Evolutionary conservation across 805 yeast species (phyloP), one percentile per base, ranked within the genome.

Genomic region (Yarrowia bubula): DNA sequence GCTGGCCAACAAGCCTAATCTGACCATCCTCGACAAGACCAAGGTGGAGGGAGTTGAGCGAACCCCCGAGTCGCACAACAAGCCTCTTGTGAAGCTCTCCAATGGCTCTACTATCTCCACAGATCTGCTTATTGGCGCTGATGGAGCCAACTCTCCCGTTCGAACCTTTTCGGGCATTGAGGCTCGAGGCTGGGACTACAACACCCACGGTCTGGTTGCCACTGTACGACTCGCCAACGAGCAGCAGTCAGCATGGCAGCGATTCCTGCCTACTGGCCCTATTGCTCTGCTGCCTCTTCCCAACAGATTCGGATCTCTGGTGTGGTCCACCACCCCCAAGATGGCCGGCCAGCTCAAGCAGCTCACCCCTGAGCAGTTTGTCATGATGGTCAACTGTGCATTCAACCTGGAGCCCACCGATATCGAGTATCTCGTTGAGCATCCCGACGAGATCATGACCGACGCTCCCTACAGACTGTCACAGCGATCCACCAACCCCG

Each of bases 61-160:
- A 42, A 65, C 74, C 0, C 38, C 38, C 8, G 53, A 43, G 15
- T 32, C 50, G 4, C 41, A 43, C 22, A 76, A 77, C 55, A 90
- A 97, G 96, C 98, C 98, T 0, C 72, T 85, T 8, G 86, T 93
- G 13, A 78, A 82, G 31, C 78, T 92, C 13, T 83, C 84, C 13
- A 83, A 83, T 68, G 98, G 97, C 0, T 82, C 83, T 13, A 68
- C 72, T 11, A 79, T 87, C 60, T 83, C 84, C 71, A 83, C 96
- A 0, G 80, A 97, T 64, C 79, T 92, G n/a, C 78, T 92, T 18
- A 84, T 95, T 14, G 99, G 99, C 8, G 96, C 97, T 43, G 99
- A 95, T 74, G 99, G 99, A 0, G 91, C 86, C 74, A 90, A 92
- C 74, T 92, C 98, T 0, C 97, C 98, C 0, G 98, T 89, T 6